phyloP scores from a whole-genome alignment of 2,329 filamentous ascomycete species.

The Colletotrichum limetticola region DNA sequence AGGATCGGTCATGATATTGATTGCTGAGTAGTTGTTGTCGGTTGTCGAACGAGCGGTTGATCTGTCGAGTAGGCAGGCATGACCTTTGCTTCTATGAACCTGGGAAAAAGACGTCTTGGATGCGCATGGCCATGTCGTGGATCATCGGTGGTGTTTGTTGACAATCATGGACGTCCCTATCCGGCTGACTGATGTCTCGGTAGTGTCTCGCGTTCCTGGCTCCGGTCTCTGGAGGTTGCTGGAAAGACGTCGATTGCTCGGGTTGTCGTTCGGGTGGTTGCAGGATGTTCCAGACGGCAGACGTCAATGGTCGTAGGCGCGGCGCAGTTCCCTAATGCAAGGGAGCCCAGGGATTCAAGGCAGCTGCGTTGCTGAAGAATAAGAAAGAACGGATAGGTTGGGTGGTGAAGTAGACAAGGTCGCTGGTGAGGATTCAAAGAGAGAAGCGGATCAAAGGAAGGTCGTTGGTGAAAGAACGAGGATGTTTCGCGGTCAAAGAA shows the following conservation, averaged over 20 bases:
- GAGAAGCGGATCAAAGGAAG: slow-evolving; percentile 17
- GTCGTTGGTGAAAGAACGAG: slow-evolving; percentile 17
- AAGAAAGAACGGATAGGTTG: slow-evolving; percentile 3
- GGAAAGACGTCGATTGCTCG: background rate
- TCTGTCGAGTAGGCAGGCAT: slow-evolving; percentile 24
- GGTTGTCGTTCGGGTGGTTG: slow-evolving; percentile 13
- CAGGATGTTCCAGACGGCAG: slow-evolving; percentile 14
- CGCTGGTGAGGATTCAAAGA: background rate
- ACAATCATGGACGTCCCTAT: slow-evolving; percentile 7
- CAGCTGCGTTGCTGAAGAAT: slow-evolving; percentile 1
- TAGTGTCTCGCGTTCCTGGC: slow-evolving; percentile 10
- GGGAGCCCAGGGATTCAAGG: background rate
- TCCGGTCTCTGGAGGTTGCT: background rate
- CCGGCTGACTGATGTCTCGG: background rate
- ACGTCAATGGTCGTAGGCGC: slow-evolving; percentile 16
- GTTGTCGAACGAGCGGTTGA: slow-evolving; percentile 30
- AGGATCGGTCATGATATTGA: slow-evolving; percentile 48
- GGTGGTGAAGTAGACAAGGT: background rate
- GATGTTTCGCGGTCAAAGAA: slow-evolving; percentile 25
- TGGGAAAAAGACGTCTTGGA: slow-evolving; percentile 21
- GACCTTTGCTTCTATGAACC: slow-evolving; percentile 32
- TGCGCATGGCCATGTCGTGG: slow-evolving; percentile 29
- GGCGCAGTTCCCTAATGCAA: slow-evolving; percentile 18
- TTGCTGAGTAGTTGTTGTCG: slow-evolving; percentile 32
- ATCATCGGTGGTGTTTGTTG: slow-evolving; percentile 30